Base-by-base conservation (phyloP, 306 rosid species). In the Quercus rubra region DNA sequence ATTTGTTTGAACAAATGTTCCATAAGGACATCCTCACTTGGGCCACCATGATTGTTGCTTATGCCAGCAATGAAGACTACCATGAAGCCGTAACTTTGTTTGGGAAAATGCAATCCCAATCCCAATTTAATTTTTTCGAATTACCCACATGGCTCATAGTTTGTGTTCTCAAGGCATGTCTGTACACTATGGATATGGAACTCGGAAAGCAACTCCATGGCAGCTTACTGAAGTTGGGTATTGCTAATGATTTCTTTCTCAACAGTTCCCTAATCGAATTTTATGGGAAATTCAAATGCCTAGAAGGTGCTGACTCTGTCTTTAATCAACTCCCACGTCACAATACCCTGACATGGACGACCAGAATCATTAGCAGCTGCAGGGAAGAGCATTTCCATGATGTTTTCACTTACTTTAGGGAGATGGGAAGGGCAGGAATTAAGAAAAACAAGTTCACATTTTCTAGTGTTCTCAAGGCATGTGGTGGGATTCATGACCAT, bases 181-280 rank as follows among this genome's bases (percentile, higher is more conserved):
- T 84, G 0, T 79, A 20, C 78, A 83, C 77, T 57, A 54, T 1
- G 72, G 80, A 86, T 73, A n/a, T 88, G 15, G 66, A 70, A 41
- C 79, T 90, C 3, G 94, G 94, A 27, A 79, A 83, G 81, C 94
- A 90, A 49, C 80, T 88, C 51, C 94, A 90, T 76, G 89, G 84
- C 4, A 75, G 78, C 62, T 78, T 85, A 23, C 51, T 85, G 1
- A 90, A 90, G 83, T 59, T 81, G 33, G 89, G 85, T 2, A 30
- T 31, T 27, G 83, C 72, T 49, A 63, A 85, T 6, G 78, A 85
- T 68, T 72, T 41, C 69, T 81, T 75, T 80, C 58, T 88, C 5
- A 83, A 85, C 12, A 85, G 85, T 85, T 81, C 82, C 74, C 80
- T 88, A 76, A 85, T 90, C 3, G 78, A 74, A 18, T 88, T 90